These are phyloP conservation scores for Pontederia crassipes DNA, from an alignment of 176 grass and related monocot species.

Conservation along the genomic window DNA sequence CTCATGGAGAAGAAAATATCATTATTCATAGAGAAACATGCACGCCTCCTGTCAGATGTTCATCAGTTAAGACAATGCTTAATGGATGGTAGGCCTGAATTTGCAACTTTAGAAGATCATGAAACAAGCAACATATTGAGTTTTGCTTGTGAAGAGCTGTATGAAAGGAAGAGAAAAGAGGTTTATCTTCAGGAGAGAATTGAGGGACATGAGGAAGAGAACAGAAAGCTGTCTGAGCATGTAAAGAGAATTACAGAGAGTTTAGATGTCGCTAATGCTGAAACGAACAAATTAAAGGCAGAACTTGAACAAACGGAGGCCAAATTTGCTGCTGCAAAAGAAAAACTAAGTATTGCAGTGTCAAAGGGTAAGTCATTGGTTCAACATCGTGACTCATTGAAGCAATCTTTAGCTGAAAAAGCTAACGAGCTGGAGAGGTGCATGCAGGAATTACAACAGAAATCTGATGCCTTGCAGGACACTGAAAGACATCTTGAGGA, in stretches of 20 bases:
- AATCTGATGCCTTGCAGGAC: constrained; percentile 47
- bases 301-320: constrained; percentile 75
- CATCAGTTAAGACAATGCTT: constrained; percentile 52
- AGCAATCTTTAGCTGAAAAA: constrained; percentile 75
- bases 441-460: constrained; percentile 52
- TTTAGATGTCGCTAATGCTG: constrained; percentile 40
- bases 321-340: constrained; percentile 51
- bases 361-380: constrained; percentile 92
- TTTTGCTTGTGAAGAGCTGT: constrained; percentile 42
- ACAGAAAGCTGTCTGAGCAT: constrained; percentile 33
- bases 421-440: constrained; percentile 46
- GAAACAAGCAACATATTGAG: constrained; percentile 34
- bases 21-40: constrained; percentile 43
- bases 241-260: constrained; percentile 44
- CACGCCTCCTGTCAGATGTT: constrained; percentile 35
- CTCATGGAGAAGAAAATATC: constrained; percentile 57
- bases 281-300: constrained; percentile 56
- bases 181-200: constrained; percentile 39
- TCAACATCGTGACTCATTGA: constrained; percentile 89
- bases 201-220: constrained; percentile 43
- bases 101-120: constrained; percentile 18
- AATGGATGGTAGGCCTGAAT: constrained; percentile 47
- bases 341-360: constrained; percentile 86
- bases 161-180: constrained; percentile 70
- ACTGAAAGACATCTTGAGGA: constrained; percentile 45